Base-by-base conservation (phyloP, 2,329 filamentous ascomycete species). In the Orbilia blumenaviensis region DNA sequence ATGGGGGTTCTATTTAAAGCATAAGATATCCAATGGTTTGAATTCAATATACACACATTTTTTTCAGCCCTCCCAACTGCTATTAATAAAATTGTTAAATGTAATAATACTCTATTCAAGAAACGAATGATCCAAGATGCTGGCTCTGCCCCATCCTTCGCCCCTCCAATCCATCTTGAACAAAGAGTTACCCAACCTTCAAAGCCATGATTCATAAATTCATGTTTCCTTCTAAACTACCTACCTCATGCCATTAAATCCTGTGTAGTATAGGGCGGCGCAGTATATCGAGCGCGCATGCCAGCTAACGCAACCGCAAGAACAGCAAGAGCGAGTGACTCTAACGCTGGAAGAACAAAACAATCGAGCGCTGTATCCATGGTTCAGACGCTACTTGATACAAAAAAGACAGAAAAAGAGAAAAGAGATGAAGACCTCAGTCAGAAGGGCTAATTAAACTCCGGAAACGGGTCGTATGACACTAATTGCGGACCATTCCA, bases 391-490 rank as follows among this genome's bases (percentile, higher is more conserved):
- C 14, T 41, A 12, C 36, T 23, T 3, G 21, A 41, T 42, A 7
- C 21, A 18, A 56, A 46, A 36, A 58, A 27, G 16, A n/a, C 14
- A 52, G 16, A 12, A 50, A 64, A 38, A 10, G 14, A 6, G 1
- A 27, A 36, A 61, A 34, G 27, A 48, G n/a, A 56, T 32, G 16
- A 58, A 23, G 3, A 10, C 29, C 7, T 50, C 8, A 50, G 52
- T 25, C 21, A 29, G 21, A 52, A n/a, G n/a, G 25, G 14, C 48
- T 82, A 86, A 42, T 85, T 83, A 78, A 84, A 86, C 79, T 86
- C 86, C 73, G 85, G 84, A 82, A 83, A 86, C 71, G 84, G 82
- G 78, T 87, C 86, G 79, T 87, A 88, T 2, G 83, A 82, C 78
- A 82, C 81, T 4, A 88, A 77, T 5, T 78, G 80, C 1, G 86